Evolutionary conservation across 2,329 filamentous ascomycete species (phyloP), one percentile per base, ranked within the genome.

Genomic region (Saccharata proteae): DNA sequence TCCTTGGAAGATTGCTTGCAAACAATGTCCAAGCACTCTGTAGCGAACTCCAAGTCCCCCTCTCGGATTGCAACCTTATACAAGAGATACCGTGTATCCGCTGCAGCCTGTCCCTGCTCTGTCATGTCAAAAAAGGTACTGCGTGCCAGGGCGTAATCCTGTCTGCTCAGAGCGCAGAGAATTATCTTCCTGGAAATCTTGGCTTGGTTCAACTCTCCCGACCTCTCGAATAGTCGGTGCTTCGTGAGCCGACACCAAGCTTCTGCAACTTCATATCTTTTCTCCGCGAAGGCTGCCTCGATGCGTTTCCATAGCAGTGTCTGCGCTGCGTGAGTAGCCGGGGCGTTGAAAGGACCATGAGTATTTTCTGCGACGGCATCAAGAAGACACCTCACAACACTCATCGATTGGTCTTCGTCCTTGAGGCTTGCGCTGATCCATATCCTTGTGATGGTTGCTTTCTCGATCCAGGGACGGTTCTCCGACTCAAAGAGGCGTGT

Each of bases 301-400:
- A 81, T 62, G 16, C 67, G 70, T 54, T 84, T 90, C 84, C 85
- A 94, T 3, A 93, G 43, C 47, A 80, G 74, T 19, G 73, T 79
- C 42, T 82, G 77, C 5, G 71, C 69, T 19, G 77, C 76, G 39
- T 74, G 71, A 9, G 80, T 73, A 5, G 74, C 74, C 39, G 71
- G 65, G 4, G 69, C 54, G 14, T 68, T 62, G 4, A 92, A 49
- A 0, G 65, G 49, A 2, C 55, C 54, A 4, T 57, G 52, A 4
- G 67, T 53, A 12, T 56, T 59, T 2, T 60, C 54, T 1, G 62
- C 46, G 1, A 80, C 48, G 19, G 35, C 52, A 27, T 67, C 59
- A 23, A 73, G 53, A n/a, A n/a, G n/a, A n/a, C 2, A 61, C n/a
- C n/a, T n/a, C n/a, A n/a, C n/a, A n/a, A n/a, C n/a, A 59, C 40